These are phyloP conservation scores for Arabidopsis lyrata DNA, from an alignment of 441 rosid genomes.

Conservation along the genomic window DNA sequence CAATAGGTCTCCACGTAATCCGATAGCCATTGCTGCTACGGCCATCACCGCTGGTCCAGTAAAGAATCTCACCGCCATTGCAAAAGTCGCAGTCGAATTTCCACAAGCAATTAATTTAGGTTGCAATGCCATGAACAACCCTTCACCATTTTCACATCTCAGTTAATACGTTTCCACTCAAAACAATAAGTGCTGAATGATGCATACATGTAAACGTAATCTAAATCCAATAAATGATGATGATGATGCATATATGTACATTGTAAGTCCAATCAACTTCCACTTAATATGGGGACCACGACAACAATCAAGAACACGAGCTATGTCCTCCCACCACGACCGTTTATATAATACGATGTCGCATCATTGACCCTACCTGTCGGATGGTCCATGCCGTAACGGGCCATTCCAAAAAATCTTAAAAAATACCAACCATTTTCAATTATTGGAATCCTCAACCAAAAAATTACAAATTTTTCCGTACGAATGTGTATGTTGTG, in stretches of 20 bases:
- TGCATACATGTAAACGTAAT: conserved; percentile 18
- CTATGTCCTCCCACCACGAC: conserved; percentile 53
- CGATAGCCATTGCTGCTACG: conserved; percentile 73
- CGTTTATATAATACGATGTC: conserved; percentile 28
- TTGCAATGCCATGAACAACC: conserved; percentile 95
- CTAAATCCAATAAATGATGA: conserved; percentile 12
- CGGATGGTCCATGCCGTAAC: conserved; percentile 37
- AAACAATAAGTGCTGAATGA: conserved; percentile 6
- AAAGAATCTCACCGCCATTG: conserved; percentile 85
- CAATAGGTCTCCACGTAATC: conserved; percentile 67
- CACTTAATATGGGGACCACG: conserved; percentile 43
- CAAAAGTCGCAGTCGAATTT: conserved; percentile 66
- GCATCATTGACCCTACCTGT: conserved; percentile 38
- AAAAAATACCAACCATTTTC: conserved; percentile 15
- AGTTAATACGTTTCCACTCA: conserved; percentile 1
- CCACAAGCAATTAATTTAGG: conserved; percentile 95
- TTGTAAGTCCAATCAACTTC: conserved; percentile 41
- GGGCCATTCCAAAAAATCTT: background rate
- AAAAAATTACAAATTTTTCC: conserved; percentile 14
- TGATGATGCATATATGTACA: conserved; percentile 15
- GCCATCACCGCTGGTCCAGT: conserved; percentile 92
- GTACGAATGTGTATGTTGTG: conserved; percentile 17
- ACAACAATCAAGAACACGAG: conserved; percentile 45
- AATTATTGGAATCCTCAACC: conserved; percentile 10
- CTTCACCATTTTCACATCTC: conserved; percentile 45